Evolutionary conservation across 2,329 filamentous ascomycete species (phyloP).

Genomic region (Colletotrichum sp.): DNA sequence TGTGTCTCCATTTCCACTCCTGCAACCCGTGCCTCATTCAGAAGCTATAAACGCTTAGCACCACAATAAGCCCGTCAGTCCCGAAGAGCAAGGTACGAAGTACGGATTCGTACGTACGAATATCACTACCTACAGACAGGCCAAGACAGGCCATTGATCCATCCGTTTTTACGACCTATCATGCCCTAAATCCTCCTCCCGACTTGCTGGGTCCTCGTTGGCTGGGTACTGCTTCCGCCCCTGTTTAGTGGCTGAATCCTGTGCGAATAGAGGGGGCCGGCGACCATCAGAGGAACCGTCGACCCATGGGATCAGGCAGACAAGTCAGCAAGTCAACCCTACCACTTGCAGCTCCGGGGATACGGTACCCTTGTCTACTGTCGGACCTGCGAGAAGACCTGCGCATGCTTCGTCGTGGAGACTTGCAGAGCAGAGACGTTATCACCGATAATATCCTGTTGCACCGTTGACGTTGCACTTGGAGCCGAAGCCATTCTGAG

Average conservation of each 20-base stretch:
- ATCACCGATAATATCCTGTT: background rate
- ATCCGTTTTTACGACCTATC: background rate
- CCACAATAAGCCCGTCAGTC: background rate
- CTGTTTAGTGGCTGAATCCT: background rate
- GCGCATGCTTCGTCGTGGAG: background rate
- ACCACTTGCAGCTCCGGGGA: background rate
- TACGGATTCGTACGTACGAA: background rate
- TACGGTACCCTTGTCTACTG: background rate
- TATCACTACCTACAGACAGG: background rate
- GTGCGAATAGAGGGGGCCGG: background rate
- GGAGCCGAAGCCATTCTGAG: background rate
- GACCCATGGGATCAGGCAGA: background rate
- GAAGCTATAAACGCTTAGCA: background rate
- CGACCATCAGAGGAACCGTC: background rate
- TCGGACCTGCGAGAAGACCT: background rate
- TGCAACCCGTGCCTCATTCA: background rate
- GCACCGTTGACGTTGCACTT: background rate
- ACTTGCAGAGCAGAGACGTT: background rate
- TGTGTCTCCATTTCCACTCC: background rate
- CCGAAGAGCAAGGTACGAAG: background rate
- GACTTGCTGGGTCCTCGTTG: background rate
- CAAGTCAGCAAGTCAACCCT: background rate
- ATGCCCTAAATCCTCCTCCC: background rate
- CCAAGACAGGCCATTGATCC: background rate
- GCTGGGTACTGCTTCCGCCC: background rate